Evolutionary conservation across 257 asterid species (phyloP).

Genomic region (Nicotiana sylvestris): DNA sequence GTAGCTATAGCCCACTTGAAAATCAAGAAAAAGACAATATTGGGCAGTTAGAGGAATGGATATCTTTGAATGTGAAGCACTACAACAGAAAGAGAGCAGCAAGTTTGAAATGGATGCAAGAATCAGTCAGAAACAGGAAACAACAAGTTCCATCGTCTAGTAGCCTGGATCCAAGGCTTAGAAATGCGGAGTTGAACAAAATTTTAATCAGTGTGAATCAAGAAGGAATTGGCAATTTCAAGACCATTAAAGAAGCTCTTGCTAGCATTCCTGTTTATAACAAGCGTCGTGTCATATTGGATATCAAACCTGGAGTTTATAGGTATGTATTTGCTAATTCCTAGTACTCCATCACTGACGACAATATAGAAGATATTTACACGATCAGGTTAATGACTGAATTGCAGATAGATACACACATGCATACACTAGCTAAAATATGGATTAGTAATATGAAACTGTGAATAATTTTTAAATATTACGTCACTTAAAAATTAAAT

Average conservation of each 20-base stretch:
- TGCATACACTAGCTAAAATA: neutral
- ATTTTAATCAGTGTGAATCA: conserved; percentile 36
- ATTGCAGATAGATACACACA: neutral
- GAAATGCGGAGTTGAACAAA: conserved; percentile 38
- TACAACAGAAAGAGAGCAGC: conserved; percentile 17
- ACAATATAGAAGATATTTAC: neutral
- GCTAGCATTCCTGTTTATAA: conserved; percentile 39
- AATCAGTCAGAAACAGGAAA: neutral
- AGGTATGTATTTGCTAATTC: conserved; percentile 24
- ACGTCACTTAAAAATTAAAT: no score
- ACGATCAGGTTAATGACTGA: neutral
- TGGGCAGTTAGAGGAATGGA: neutral
- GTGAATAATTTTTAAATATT: no score
- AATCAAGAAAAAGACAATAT: neutral
- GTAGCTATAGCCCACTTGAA: neutral
- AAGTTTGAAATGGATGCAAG: neutral
- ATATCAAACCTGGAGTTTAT: conserved; percentile 46
- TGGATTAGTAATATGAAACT: neutral
- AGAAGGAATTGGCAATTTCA: conserved; percentile 44
- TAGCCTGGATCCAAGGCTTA: conserved; percentile 27
- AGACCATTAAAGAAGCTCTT: conserved; percentile 45
- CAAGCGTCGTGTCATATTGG: conserved; percentile 34
- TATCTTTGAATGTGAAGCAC: conserved; percentile 33
- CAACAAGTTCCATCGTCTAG: neutral
- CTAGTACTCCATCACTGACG: no score